Evolutionary conservation across 169 alveolate species (phyloP).

Genomic region (Plasmodium sp.): DNA sequence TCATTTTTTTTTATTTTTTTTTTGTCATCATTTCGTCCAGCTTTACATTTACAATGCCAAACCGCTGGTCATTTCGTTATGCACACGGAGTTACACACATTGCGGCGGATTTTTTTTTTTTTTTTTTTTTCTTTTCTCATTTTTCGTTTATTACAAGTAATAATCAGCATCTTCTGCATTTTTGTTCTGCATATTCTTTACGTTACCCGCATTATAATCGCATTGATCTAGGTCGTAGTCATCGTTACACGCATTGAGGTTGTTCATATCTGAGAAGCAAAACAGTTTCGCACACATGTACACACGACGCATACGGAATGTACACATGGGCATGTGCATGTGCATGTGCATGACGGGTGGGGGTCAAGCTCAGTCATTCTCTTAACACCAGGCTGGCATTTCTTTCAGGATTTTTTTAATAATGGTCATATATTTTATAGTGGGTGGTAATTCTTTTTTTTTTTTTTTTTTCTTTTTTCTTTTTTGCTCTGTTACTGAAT

Average conservation of each 20-base stretch:
- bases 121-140: not conserved
- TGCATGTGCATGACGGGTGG: not conserved
- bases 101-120: not conserved
- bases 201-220: constrained; percentile 29
- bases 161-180: constrained; percentile 71
- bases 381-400: not conserved
- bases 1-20: not conserved
- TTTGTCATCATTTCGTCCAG: not conserved
- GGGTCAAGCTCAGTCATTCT: not conserved
- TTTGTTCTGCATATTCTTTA: constrained; percentile 28
- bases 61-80: not conserved
- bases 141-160: constrained; percentile 62
- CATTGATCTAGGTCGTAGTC: constrained; percentile 47
- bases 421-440: not conserved
- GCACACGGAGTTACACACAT: not conserved
- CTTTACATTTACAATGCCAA: not conserved
- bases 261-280: constrained; percentile 43
- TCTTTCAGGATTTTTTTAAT: not conserved
- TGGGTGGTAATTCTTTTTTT: not conserved
- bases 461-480: not conserved
- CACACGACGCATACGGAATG: not conserved
- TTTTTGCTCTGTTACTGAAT: not conserved
- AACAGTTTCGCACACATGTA: not conserved
- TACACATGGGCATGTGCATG: not conserved
- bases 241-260: constrained; percentile 23